Conservation (phyloP, 1,284 basidiomycete species). For the Rhodotorula mucilaginosa region DNA sequence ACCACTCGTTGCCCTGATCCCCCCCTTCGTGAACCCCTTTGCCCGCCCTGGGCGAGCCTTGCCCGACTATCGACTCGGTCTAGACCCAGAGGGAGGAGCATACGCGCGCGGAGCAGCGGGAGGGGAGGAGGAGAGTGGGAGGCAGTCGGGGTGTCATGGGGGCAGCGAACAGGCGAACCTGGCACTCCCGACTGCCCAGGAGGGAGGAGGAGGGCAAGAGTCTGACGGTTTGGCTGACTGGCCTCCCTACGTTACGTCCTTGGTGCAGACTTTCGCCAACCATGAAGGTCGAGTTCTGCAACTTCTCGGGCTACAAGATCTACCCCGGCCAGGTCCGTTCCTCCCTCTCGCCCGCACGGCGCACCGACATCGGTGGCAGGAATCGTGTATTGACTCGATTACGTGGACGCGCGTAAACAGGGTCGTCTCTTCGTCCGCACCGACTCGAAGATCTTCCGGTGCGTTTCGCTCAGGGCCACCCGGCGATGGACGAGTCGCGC, state of each 20-base stretch:
- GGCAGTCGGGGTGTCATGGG: no score
- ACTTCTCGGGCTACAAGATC: slow-evolving; percentile 92
- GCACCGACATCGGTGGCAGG: neutral
- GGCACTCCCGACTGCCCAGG: no score
- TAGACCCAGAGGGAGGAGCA: neutral
- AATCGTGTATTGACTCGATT: neutral
- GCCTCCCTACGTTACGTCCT: neutral
- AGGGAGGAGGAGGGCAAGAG: no score
- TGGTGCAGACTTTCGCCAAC: slow-evolving; percentile 30
- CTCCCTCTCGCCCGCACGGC: neutral
- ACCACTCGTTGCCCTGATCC: slow-evolving; percentile 5
- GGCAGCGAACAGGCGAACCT: no score
- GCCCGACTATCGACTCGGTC: no score
- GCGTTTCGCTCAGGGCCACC: neutral
- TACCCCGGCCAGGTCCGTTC: slow-evolving; percentile 77
- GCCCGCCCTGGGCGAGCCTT: neutral
- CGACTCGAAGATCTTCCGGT: slow-evolving; percentile 79
- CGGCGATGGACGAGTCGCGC: neutral
- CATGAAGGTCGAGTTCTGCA: slow-evolving; percentile 96
- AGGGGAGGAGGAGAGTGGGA: no score
- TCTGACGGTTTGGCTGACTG: neutral
- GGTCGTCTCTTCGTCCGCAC: slow-evolving; percentile 90
- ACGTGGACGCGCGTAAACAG: slow-evolving; percentile 10
- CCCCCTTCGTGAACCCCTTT: neutral
- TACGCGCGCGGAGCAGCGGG: neutral